phyloP scores from a whole-genome alignment of 1,284 basidiomycete genomes.

The Moesziomyces antarcticus region DNA sequence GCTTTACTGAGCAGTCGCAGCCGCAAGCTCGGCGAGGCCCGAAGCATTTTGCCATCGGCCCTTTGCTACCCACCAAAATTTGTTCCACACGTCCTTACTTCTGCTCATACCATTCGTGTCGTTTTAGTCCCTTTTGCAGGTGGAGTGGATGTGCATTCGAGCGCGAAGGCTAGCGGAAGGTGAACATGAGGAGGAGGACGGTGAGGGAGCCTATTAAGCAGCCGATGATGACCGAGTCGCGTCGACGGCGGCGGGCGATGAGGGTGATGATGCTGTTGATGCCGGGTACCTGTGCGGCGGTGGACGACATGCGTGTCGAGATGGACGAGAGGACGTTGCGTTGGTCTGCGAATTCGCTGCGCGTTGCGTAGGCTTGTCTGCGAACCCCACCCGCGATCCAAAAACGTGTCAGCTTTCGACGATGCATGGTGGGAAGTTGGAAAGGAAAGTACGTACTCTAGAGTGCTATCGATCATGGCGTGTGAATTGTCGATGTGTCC shows the following conservation, averaged over 20 bases:
- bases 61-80: no score
- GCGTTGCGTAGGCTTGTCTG: conserved; percentile 97
- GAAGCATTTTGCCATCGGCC: no score
- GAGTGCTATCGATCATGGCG: conserved; percentile 90
- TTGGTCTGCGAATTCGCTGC: conserved; percentile 92
- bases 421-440: background rate
- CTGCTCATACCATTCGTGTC: no score
- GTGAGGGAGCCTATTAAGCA: conserved; percentile 85
- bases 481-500: conserved; percentile 90
- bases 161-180: conserved; percentile 26
- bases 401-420: background rate
- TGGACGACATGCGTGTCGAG: conserved; percentile 79
- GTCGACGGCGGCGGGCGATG: conserved; percentile 87
- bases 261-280: conserved; percentile 89
- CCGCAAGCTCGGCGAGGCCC: no score
- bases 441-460: conserved; percentile 75
- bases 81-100: no score
- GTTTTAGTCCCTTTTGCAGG: no score
- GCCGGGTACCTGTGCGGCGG: conserved; percentile 84
- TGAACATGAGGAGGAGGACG: conserved; percentile 81
- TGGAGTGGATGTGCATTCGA: background rate
- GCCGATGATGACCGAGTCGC: conserved; percentile 91
- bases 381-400: no score
- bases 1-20: conserved; percentile 31
- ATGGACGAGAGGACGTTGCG: conserved; percentile 79